Percentiles rank a stretch among this genome's conserved stretches.
Evolutionary conservation across 805 yeast species (phyloP).

Genomic region (Myxozyma udenii): DNA sequence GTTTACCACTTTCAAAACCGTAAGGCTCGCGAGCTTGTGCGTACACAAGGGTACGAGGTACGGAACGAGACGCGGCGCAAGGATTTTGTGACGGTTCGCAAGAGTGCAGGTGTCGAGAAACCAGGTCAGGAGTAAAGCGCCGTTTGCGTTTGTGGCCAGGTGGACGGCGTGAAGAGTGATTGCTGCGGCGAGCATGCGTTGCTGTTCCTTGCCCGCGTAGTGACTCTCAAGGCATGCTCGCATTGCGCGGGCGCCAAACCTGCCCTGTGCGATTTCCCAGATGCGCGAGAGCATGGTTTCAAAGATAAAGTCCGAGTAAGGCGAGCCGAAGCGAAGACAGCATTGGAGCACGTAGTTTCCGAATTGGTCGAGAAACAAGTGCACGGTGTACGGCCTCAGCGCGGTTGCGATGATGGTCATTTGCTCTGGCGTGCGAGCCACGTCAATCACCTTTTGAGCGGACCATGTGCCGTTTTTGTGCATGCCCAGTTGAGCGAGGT

Average conservation of each 20-base stretch:
- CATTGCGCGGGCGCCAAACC: conserved; percentile 94
- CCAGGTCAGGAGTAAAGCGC: conserved; percentile 89
- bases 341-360: conserved; percentile 97
- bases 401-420: conserved; percentile 64
- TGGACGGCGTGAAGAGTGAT: conserved; percentile 76
- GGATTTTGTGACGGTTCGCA: conserved; percentile 60
- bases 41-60: conserved; percentile 62
- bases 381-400: conserved; percentile 75
- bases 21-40: conserved; percentile 80
- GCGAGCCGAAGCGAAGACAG: conserved; percentile 82
- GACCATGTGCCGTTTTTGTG: conserved; percentile 99
- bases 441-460: conserved; percentile 88
- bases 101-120: conserved; percentile 77
- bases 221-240: conserved; percentile 87
- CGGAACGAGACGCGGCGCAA: conserved; percentile 62
- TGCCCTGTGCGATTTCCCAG: conserved; percentile 74
- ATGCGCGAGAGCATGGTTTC: conserved; percentile 77
- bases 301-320: conserved; percentile 84
- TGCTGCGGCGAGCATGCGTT: conserved; percentile 67
- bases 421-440: conserved; percentile 60
- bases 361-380: conserved; percentile 88
- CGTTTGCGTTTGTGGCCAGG: conserved; percentile 78
- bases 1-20: conserved; percentile 73
- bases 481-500: conserved; percentile 83
- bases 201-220: conserved; percentile 62